phyloP scores from a whole-genome alignment of 495 filamentous ascomycete species.

The Penicillium coprophilum region DNA sequence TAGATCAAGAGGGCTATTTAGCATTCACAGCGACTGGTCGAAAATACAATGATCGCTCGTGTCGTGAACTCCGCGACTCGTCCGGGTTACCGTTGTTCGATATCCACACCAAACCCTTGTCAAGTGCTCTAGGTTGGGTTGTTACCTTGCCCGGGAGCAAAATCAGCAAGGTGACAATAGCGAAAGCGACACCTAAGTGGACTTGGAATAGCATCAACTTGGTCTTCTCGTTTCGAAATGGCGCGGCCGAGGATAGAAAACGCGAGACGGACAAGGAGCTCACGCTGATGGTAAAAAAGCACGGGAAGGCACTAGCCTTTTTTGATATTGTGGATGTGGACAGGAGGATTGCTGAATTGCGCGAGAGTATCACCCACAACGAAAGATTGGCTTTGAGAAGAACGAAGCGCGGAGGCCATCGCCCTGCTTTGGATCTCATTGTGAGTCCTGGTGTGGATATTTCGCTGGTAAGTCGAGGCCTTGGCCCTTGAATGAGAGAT shows the following conservation, averaged over 20 bases:
- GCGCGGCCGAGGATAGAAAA: constrained; percentile 21
- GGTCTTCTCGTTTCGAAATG: constrained; percentile 25
- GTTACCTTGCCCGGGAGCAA: constrained; percentile 24
- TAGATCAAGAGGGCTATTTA: constrained; percentile 5
- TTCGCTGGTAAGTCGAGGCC: constrained; percentile 19
- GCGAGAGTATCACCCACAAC: constrained; percentile 31
- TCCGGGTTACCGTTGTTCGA: constrained; percentile 26
- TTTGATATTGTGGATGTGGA: constrained; percentile 32
- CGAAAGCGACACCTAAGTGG: constrained; percentile 12
- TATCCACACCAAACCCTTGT: constrained; percentile 16
- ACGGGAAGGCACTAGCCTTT: constrained; percentile 20
- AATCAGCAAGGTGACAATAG: constrained; percentile 5
- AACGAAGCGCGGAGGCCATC: constrained; percentile 11
- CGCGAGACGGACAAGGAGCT: constrained; percentile 16
- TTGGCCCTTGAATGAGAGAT: background rate
- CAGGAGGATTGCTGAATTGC: constrained; percentile 26
- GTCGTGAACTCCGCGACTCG: constrained; percentile 20
- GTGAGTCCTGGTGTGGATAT: constrained; percentile 27
- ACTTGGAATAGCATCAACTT: constrained; percentile 14
- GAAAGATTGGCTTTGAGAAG: constrained; percentile 22
- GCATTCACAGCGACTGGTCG: constrained; percentile 15
- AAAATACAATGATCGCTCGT: constrained; percentile 17
- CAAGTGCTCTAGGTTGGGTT: constrained; percentile 16
- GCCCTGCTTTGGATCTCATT: constrained; percentile 25
- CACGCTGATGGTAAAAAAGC: constrained; percentile 17